Percentiles rank a stretch among this genome's conserved stretches.
Conservation (phyloP, 2,329 filamentous ascomycete species). For the Cyanodermella asteris region DNA sequence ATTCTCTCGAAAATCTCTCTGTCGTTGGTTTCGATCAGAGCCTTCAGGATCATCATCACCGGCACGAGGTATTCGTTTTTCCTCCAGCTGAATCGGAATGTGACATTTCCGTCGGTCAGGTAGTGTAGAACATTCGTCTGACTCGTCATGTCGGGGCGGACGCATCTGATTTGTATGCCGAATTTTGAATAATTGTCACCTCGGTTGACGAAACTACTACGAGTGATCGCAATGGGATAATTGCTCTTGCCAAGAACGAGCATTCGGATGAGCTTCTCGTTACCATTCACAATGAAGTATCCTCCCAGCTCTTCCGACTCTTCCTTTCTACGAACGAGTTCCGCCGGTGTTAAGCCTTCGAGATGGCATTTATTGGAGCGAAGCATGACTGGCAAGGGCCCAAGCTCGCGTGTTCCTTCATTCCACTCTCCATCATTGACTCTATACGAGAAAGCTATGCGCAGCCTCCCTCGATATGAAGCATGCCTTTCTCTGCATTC, state of each 20-base stretch:
- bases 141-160: slow-evolving; percentile 91
- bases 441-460: slow-evolving; percentile 61
- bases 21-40: slow-evolving; percentile 86
- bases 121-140: slow-evolving; percentile 97
- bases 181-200: slow-evolving; percentile 72
- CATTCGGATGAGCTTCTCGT: slow-evolving; percentile 88
- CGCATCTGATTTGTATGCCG: slow-evolving; percentile 77
- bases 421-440: slow-evolving; percentile 73
- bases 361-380: slow-evolving; percentile 86
- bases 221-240: slow-evolving; percentile 83
- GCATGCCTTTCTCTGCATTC: slow-evolving; percentile 89
- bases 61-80: slow-evolving; percentile 95
- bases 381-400: slow-evolving; percentile 81
- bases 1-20: slow-evolving; percentile 89
- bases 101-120: slow-evolving; percentile 84
- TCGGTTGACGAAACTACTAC: slow-evolving; percentile 72
- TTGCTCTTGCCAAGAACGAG: slow-evolving; percentile 79
- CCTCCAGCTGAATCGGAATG: slow-evolving; percentile 91
- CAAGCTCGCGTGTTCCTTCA: slow-evolving; percentile 66
- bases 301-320: slow-evolving; percentile 91
- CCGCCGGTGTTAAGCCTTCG: slow-evolving; percentile 59
- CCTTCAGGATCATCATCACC: slow-evolving; percentile 91
- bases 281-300: slow-evolving; percentile 95
- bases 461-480: slow-evolving; percentile 73
- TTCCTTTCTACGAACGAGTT: slow-evolving; percentile 71